Percentiles rank a stretch among this genome's conserved stretches.
These are phyloP conservation scores for Cronartium ribicola DNA, from an alignment of 1,284 basidiomycete species.

Conservation along the genomic window DNA sequence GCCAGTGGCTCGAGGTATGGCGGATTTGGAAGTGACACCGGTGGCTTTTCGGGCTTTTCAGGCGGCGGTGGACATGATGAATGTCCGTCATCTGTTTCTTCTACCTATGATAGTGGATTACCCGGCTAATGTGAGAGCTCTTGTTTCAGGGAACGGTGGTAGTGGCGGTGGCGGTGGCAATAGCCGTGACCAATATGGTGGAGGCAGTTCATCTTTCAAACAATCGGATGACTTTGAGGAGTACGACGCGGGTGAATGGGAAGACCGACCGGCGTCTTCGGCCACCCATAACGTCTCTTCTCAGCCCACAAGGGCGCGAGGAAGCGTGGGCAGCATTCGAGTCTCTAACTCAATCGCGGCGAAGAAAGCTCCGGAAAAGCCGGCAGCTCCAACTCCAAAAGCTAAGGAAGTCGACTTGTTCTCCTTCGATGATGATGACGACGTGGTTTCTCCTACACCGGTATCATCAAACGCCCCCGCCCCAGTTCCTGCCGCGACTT, in stretches of 20 bases:
- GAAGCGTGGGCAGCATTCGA: constrained; percentile 18
- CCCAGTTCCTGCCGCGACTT: not conserved
- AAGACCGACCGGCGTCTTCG: constrained; percentile 55
- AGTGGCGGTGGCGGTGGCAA: constrained; percentile 42
- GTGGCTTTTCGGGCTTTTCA: constrained; percentile 45
- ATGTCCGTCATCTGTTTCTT: not conserved
- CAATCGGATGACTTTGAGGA: constrained; percentile 68
- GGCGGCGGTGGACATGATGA: constrained; percentile 56
- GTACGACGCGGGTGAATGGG: constrained; percentile 95
- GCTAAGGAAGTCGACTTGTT: constrained; percentile 40
- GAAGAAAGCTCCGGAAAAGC: constrained; percentile 16
- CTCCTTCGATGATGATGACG: constrained; percentile 39
- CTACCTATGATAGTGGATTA: constrained; percentile 44
- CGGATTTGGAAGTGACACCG: constrained; percentile 72
- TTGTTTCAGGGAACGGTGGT: constrained; percentile 41
- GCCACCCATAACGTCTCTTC: constrained; percentile 47
- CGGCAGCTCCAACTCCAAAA: constrained; percentile 11
- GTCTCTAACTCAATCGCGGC: constrained; percentile 12
- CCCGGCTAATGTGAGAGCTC: constrained; percentile 47
- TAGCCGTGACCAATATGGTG: constrained; percentile 43
- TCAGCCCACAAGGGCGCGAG: constrained; percentile 46
- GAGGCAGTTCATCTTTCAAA: constrained; percentile 50
- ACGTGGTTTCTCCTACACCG: constrained; percentile 1
- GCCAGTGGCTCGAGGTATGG: constrained; percentile 63
- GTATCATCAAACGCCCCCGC: not conserved